A percentile compares a stretch with the other conserved stretches of the same genome.
Evolutionary conservation across 1,139 yeast genomes (phyloP).

Genomic region (Lodderomyces oxycetoniae): DNA sequence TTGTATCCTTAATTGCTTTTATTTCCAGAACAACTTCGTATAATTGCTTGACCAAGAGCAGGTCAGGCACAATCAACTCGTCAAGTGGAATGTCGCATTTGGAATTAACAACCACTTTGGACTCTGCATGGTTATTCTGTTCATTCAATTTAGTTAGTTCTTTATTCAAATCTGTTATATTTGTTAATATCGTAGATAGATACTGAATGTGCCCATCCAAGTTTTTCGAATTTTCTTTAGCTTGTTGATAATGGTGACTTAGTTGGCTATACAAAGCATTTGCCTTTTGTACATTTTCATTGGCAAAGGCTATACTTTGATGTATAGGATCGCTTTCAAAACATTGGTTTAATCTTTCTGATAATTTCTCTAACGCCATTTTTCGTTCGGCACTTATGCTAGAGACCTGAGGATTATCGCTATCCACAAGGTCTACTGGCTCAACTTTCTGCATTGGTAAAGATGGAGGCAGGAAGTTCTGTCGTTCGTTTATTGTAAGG

Average conservation of each 20-base stretch:
- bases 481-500: too few species aligned
- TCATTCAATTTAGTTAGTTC: conserved; percentile 23
- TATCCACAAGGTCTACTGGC: conserved; percentile 19
- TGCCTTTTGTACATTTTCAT: conserved; percentile 21
- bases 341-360: conserved; percentile 22
- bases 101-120: conserved; percentile 18
- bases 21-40: conserved; percentile 65
- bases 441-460: too few species aligned
- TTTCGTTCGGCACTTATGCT: conserved; percentile 5
- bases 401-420: conserved; percentile 5
- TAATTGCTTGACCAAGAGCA: conserved; percentile 43
- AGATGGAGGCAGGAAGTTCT: too few species aligned
- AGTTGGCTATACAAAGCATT: conserved; percentile 32
- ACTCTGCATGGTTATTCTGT: conserved; percentile 19
- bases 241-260: conserved; percentile 35
- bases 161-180: conserved; percentile 24
- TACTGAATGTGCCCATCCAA: conserved; percentile 32
- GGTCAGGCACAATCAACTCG: conserved; percentile 39
- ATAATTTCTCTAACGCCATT: conserved; percentile 16
- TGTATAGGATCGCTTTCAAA: conserved; percentile 15
- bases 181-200: conserved; percentile 27
- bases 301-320: conserved; percentile 15
- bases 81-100: conserved; percentile 23
- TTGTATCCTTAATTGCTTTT: conserved; percentile 63
- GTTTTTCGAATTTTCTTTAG: conserved; percentile 31